A percentile compares a stretch with the other conserved stretches of the same genome.
phyloP scores from a whole-genome alignment of 2,329 filamentous ascomycete genomes.

The Phialophora expanda region DNA sequence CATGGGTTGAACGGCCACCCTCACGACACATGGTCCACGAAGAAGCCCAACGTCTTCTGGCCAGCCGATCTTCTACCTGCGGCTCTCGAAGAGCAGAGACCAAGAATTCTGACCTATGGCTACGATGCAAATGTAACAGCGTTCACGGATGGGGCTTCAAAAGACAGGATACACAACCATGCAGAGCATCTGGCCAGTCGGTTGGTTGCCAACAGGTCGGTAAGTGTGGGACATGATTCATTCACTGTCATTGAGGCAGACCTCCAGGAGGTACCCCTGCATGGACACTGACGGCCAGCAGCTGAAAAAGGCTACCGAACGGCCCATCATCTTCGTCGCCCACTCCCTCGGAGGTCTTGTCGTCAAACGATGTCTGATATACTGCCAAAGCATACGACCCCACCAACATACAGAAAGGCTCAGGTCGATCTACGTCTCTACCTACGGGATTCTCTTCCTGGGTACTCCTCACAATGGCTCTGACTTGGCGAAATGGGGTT shows the following conservation, averaged over 20 bases:
- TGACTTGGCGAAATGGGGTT: conserved; percentile 70
- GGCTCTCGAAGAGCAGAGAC: conserved; percentile 62
- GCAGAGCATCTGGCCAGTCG: conserved; percentile 70
- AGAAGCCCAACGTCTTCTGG: conserved; percentile 67
- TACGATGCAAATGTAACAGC: conserved; percentile 70
- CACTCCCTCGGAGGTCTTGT: conserved; percentile 76
- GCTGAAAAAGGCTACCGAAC: conserved; percentile 57
- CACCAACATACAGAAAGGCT: conserved; percentile 66
- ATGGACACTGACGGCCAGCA: conserved; percentile 34
- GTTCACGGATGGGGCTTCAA: conserved; percentile 61
- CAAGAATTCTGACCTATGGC: conserved; percentile 72
- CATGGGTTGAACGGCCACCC: conserved; percentile 73
- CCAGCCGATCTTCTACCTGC: conserved; percentile 69
- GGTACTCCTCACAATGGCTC: conserved; percentile 77
- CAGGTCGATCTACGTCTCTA: conserved; percentile 73
- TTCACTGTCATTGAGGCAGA: neutral
- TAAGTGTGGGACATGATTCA: conserved; percentile 22
- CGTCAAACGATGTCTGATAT: conserved; percentile 71
- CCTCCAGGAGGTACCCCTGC: neutral
- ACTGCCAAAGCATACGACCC: conserved; percentile 64
- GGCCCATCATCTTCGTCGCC: conserved; percentile 76
- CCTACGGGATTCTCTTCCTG: conserved; percentile 76
- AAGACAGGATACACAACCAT: conserved; percentile 72
- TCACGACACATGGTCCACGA: conserved; percentile 63
- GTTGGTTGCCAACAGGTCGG: conserved; percentile 66